phyloP scores from a whole-genome alignment of 2,329 filamentous ascomycete genomes.

The Fusarium floridanum region DNA sequence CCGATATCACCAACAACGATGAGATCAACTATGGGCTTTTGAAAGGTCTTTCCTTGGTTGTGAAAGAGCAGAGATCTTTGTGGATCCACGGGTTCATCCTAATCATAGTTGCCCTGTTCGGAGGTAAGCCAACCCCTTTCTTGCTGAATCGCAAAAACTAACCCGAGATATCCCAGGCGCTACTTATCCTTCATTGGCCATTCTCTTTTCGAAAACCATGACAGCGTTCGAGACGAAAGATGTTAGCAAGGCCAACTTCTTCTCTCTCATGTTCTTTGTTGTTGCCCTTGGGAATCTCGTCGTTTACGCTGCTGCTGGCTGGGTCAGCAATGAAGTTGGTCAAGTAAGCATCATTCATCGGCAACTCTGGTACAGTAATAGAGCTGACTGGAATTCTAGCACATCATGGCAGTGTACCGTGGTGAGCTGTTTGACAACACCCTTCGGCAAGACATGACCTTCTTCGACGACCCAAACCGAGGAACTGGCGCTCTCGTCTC shows the following conservation, averaged over 20 bases:
- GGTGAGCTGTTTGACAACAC: slow-evolving; percentile 63
- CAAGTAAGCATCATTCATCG: slow-evolving; percentile 43
- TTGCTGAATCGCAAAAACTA: neutral
- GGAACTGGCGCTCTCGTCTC: slow-evolving; percentile 56
- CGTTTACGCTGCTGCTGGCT: slow-evolving; percentile 56
- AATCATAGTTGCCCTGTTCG: slow-evolving; percentile 42
- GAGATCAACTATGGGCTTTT: slow-evolving; percentile 45
- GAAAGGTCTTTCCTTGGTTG: slow-evolving; percentile 47
- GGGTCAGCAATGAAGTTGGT: slow-evolving; percentile 53
- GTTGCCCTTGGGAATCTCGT: slow-evolving; percentile 62
- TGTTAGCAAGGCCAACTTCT: slow-evolving; percentile 61
- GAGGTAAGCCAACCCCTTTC: slow-evolving; percentile 39
- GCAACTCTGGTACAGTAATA: no score
- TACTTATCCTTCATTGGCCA: slow-evolving; percentile 56
- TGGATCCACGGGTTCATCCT: slow-evolving; percentile 42
- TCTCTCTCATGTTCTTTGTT: slow-evolving; percentile 68
- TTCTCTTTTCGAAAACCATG: slow-evolving; percentile 57
- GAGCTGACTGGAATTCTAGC: slow-evolving; percentile 14
- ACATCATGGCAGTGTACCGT: slow-evolving; percentile 53
- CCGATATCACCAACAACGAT: slow-evolving; percentile 14
- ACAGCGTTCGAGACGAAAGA: slow-evolving; percentile 52
- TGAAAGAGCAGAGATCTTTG: slow-evolving; percentile 49
- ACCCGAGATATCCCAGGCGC: slow-evolving; percentile 44
- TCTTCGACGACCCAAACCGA: slow-evolving; percentile 56
- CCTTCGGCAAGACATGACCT: slow-evolving; percentile 66